Evolutionary conservation across 1,139 yeast genomes (phyloP).

Genomic region (Geotrichum klebahnii): DNA sequence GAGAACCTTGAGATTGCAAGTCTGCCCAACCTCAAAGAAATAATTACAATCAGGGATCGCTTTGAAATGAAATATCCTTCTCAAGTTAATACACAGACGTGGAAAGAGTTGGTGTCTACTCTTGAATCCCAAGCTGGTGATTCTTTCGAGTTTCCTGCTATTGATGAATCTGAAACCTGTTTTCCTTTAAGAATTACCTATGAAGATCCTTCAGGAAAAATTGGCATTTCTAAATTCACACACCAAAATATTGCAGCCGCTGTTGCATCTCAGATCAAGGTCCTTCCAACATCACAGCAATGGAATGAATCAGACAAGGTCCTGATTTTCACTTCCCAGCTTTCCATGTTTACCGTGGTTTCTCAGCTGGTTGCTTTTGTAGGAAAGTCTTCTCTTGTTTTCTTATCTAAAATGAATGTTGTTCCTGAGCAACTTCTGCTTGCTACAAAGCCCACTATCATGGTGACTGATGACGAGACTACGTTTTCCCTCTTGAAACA

Average conservation of each 20-base stretch:
- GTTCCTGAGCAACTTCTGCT: slow-evolving; percentile 30
- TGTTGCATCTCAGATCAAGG: slow-evolving; percentile 38
- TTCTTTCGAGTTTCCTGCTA: neutral
- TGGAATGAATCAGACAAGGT: slow-evolving; percentile 35
- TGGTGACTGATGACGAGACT: slow-evolving; percentile 37
- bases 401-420: slow-evolving; percentile 30
- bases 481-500: slow-evolving; percentile 29
- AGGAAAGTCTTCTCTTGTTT: slow-evolving; percentile 30
- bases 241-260: slow-evolving; percentile 36
- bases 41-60: slow-evolving; percentile 6
- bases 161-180: slow-evolving; percentile 1
- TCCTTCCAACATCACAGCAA: slow-evolving; percentile 34
- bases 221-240: slow-evolving; percentile 21
- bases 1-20: neutral
- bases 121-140: neutral
- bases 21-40: slow-evolving; percentile 7
- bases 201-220: neutral
- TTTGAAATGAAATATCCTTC: neutral
- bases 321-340: slow-evolving; percentile 34
- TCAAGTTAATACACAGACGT: neutral
- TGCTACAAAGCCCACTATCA: slow-evolving; percentile 29
- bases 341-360: slow-evolving; percentile 32
- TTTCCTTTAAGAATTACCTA: slow-evolving; percentile 5
- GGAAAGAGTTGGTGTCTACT: slow-evolving; percentile 6
- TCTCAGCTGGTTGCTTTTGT: slow-evolving; percentile 37